Base-by-base conservation (phyloP, 1,139 yeast species). In the Yamadazyma dushanensis region DNA sequence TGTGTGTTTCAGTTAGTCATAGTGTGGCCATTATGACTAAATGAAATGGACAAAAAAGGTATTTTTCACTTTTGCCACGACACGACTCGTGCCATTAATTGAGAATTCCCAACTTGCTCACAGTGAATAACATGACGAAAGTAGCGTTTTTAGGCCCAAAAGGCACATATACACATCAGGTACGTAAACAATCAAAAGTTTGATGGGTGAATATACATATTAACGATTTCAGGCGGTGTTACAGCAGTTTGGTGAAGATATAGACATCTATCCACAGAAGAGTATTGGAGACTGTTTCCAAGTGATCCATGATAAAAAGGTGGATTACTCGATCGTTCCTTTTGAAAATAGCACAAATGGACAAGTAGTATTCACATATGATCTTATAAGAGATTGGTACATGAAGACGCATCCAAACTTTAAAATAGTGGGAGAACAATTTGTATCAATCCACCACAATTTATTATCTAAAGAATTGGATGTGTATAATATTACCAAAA, bases 281-380 rank as follows among this genome's bases (percentile, higher is more conserved):
- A 60, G 77, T 5, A 81, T 84, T 17, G 71, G 69, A 2, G 80
- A 76, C 26, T 90, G 96, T 54, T 85, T 90, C 54, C 66, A 71
- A 34, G 59, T 65, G 1, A 61, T 83, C 16, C 60, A 70, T 31
- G 50, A 63, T 1, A 58, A 63, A 11, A 61, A 61, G 10, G 81
- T 80, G 15, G 83, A 81, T 39, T 83, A 69, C 51, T 81, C 95
- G 0, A 83, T 89, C n/a, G 85, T 92, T 0, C 98, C 98, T 1
- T 77, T 87, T 49, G 97, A 90, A 53, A 92, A 92, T 61, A 88
- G 97, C 3, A 85, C 97, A 7, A 92, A 92, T 56, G 98, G 98
- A 0, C 92, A 85, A 48, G 98, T 92, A 3, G 83, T 83, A 1
- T 78, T 81, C 55, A 87, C 96, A 0, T 81, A 86, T 54, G 96